Percentiles rank a stretch among this genome's conserved stretches.
These are phyloP conservation scores for Cercospora janseana DNA, from an alignment of 2,329 filamentous ascomycete species.

Conservation along the genomic window DNA sequence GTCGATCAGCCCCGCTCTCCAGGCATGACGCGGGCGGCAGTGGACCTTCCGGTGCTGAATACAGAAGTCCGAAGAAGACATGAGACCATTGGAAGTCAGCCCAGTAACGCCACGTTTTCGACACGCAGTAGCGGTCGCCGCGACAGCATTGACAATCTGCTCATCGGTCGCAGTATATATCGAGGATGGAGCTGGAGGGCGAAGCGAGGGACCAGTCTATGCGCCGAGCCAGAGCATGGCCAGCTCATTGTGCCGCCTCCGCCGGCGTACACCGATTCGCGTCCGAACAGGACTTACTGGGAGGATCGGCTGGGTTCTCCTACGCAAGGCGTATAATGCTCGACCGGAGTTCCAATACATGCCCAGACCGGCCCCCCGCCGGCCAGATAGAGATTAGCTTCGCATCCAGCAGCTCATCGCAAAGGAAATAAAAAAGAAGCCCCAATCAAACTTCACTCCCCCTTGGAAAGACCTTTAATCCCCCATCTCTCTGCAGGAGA, in stretches of 20 bases:
- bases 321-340: constrained; percentile 4
- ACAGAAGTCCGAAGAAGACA: background rate
- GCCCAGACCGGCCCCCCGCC: no score
- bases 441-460: constrained; percentile 50
- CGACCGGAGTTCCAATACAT: background rate
- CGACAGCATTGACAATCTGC: background rate
- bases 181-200: background rate
- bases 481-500: constrained; percentile 73
- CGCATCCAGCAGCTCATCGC: no score
- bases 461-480: constrained; percentile 82
- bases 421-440: no score
- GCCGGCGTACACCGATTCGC: background rate
- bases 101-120: background rate
- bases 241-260: constrained; percentile 1
- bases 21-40: constrained; percentile 5
- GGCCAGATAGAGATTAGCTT: no score
- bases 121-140: background rate
- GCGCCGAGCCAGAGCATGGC: background rate
- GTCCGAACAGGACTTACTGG: background rate
- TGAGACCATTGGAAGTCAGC: background rate
- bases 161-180: background rate
- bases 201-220: background rate
- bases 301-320: background rate
- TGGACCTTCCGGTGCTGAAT: background rate
- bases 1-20: constrained; percentile 34